Base-by-base conservation (phyloP, 2,329 filamentous ascomycete species). In the Aspergillus sp. region DNA sequence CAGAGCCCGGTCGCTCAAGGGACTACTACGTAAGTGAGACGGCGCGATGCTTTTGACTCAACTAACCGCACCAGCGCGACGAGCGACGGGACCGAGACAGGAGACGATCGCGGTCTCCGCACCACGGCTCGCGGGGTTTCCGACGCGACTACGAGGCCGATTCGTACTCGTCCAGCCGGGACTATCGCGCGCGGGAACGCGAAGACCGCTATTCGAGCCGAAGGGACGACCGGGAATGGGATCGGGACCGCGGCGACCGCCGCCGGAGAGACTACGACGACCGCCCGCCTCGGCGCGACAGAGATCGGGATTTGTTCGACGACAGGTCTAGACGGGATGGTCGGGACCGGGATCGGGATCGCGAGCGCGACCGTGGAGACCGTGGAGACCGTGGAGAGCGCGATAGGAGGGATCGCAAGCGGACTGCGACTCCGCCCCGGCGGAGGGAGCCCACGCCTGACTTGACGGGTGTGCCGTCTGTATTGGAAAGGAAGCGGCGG, bases 361-460 rank as follows among this genome's bases (percentile, higher is more conserved):
- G 56, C 30, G 19, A 22, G 19, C 5, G 48, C 16, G 64, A 68
- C 6, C 63, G 71, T 31, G 68, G 36, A 8, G 39, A 41, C 6
- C 38, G 38, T 8, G 38, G 33, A 16, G 40, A 43, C n/a, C 41
- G 41, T 28, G 38, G 40, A 29, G 42, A 41, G 10, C 38, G 41
- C 10, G 35, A 46, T 32, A 45, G 62, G 13, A 60, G 69, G 47
- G 74, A 76, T 36, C 68, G 76, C 43, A 80, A 77, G 49, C 79
- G 83, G 47, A 93, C 83, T 51, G 76, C 81, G 12, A 82, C 80
- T 27, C 84, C 86, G 24, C 82, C 84, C 16, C 78, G 93, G 69
- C 91, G 89, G 67, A 82, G 85, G 59, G 91, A 98, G 61, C 86
- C 91, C 5, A 98, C 91, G 1, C 93, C 91, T 22, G 93, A 99